Conservation (phyloP, 768 basidiomycete genomes). For the Rubroboletus satanas region DNA sequence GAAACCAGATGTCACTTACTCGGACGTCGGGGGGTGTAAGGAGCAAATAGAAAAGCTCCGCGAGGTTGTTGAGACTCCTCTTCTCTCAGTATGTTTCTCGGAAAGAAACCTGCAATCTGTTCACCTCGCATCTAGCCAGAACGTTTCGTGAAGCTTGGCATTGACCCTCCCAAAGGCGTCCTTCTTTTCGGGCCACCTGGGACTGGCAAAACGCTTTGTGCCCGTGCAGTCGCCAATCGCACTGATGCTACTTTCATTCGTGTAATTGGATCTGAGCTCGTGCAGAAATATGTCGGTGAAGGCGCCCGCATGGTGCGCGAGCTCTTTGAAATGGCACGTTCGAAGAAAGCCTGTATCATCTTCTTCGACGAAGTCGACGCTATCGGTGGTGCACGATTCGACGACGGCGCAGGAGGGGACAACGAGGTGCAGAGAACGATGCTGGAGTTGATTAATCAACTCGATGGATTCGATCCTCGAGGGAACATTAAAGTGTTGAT, state of each 20-base stretch:
- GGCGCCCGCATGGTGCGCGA: constrained; percentile 99
- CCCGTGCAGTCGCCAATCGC: constrained; percentile 95
- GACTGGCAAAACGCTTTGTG: constrained; percentile 98
- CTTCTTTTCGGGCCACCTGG: constrained; percentile 94
- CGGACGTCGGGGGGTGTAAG: constrained; percentile 97
- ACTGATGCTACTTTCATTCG: constrained; percentile 99
- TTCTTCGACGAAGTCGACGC: constrained; percentile 99
- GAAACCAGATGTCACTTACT: constrained; percentile 97
- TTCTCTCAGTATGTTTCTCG: constrained; percentile 70
- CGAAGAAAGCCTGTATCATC: constrained; percentile 99
- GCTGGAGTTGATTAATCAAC: constrained; percentile 97
- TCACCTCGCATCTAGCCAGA: constrained; percentile 71
- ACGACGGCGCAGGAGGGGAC: constrained; percentile 97
- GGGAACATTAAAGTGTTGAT: constrained; percentile 99
- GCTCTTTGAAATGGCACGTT: constrained; percentile 97
- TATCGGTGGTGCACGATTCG: constrained; percentile 95
- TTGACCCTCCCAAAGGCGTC: constrained; percentile 98
- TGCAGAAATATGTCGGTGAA: constrained; percentile 99
- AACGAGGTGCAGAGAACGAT: constrained; percentile 99
- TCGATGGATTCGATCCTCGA: constrained; percentile 97
- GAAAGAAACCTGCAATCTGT: background rate
- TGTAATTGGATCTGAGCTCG: constrained; percentile 97
- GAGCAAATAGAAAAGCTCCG: constrained; percentile 99
- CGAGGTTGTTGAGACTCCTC: constrained; percentile 95
- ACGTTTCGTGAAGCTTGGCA: constrained; percentile 95